A percentile compares a stretch with the other conserved stretches of the same genome.
Conservation (phyloP, 2,329 filamentous ascomycete species). For the Arthrobotrys sinensis region DNA sequence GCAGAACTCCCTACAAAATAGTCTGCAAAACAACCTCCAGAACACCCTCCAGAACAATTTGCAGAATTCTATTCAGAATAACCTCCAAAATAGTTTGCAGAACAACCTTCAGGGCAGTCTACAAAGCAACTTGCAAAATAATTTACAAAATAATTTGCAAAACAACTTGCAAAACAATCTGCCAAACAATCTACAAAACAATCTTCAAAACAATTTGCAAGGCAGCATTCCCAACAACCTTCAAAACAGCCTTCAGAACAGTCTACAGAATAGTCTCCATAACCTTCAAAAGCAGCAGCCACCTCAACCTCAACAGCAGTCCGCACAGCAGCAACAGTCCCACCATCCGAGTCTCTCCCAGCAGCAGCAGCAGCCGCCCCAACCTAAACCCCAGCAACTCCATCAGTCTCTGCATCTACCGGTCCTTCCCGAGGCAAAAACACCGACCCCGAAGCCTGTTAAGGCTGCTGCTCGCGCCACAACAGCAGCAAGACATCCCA, state of each 20-base stretch:
- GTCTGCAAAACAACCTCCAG: constrained; percentile 39
- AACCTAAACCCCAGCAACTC: constrained; percentile 50
- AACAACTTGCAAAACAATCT: constrained; percentile 38
- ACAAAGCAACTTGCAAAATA: constrained; percentile 39
- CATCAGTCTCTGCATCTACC: constrained; percentile 55
- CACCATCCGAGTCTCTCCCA: constrained; percentile 50
- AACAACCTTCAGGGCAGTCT: constrained; percentile 36
- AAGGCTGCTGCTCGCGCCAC: constrained; percentile 46
- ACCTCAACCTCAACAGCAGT: constrained; percentile 32
- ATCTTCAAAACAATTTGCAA: constrained; percentile 30
- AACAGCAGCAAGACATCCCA: constrained; percentile 38
- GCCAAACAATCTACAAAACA: constrained; percentile 33
- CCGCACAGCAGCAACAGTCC: constrained; percentile 33
- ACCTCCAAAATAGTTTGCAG: constrained; percentile 33
- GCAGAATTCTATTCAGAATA: constrained; percentile 37
- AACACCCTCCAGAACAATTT: constrained; percentile 43
- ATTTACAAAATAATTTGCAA: constrained; percentile 32
- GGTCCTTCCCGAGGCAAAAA: constrained; percentile 48
- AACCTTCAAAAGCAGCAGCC: constrained; percentile 13
- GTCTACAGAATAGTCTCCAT: constrained; percentile 6
- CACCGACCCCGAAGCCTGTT: constrained; percentile 38
- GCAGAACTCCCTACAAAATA: constrained; percentile 49
- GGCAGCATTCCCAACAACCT: constrained; percentile 19
- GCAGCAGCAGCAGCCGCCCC: constrained; percentile 36
- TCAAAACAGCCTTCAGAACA: constrained; percentile 19